A percentile compares a stretch with the other conserved stretches of the same genome.
These are phyloP conservation scores for Aspergillus sp. DNA, from an alignment of 2,329 filamentous ascomycete genomes.

Conservation along the genomic window DNA sequence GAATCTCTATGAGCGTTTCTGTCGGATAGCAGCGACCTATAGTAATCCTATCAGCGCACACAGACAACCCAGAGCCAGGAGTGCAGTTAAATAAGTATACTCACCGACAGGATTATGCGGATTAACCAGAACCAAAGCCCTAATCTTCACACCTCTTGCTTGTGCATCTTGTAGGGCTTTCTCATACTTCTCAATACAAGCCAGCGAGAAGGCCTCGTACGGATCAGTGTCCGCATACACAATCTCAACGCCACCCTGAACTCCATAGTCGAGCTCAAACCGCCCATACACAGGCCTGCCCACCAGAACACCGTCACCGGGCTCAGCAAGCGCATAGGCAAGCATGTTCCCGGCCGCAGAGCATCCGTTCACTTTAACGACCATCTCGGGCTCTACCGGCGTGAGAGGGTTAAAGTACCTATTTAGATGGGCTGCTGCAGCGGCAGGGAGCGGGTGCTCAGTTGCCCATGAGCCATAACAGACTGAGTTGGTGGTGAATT, in stretches of 20 bases:
- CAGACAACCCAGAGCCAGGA: background rate
- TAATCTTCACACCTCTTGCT: conserved; percentile 33
- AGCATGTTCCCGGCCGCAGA: conserved; percentile 46
- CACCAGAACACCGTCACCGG: conserved; percentile 49
- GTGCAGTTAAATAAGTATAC: background rate
- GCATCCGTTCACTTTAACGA: conserved; percentile 44
- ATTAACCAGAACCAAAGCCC: conserved; percentile 45
- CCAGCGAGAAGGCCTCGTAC: conserved; percentile 39
- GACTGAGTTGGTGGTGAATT: conserved; percentile 34
- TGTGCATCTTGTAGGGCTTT: conserved; percentile 33
- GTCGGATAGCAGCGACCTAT: conserved; percentile 46
- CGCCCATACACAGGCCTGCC: conserved; percentile 49
- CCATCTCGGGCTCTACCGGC: conserved; percentile 35
- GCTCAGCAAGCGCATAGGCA: conserved; percentile 43
- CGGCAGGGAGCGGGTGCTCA: conserved; percentile 35
- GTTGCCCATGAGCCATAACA: conserved; percentile 44
- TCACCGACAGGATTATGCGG: conserved; percentile 47
- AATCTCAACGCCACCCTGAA: conserved; percentile 41
- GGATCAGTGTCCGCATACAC: conserved; percentile 39
- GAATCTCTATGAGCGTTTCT: conserved; percentile 43
- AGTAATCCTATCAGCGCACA: conserved; percentile 10
- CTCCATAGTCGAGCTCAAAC: conserved; percentile 51
- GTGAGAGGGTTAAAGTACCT: conserved; percentile 38
- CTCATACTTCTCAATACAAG: conserved; percentile 38
- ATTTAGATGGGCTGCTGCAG: conserved; percentile 45